A percentile compares a stretch with the other conserved stretches of the same genome.
These are phyloP conservation scores for Closterium sp. DNA, from an alignment of 139 green algal species.

Conservation along the genomic window DNA sequence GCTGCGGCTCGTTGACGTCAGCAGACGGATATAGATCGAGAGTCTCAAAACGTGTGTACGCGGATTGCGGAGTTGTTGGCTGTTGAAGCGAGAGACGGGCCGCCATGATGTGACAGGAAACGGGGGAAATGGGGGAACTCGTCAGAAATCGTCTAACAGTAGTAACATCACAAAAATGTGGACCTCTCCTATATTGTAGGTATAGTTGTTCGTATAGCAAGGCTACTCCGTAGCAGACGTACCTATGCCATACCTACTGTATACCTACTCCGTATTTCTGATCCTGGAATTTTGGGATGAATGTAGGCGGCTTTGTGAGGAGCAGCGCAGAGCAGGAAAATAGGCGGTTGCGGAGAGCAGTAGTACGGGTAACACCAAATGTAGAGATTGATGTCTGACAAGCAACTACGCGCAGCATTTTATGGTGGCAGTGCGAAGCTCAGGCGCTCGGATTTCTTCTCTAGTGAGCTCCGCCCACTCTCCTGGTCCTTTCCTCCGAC, in stretches of 20 bases:
- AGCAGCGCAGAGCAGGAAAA: neutral
- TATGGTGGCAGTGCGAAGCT: neutral
- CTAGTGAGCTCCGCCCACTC: no score
- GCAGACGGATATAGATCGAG: neutral
- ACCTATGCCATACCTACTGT: no score
- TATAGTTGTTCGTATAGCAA: no score
- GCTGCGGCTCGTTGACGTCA: neutral
- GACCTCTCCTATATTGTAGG: no score
- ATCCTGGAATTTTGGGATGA: no score
- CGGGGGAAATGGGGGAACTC: no score
- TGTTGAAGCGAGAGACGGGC: neutral
- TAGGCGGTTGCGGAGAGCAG: neutral
- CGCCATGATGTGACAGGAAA: neutral
- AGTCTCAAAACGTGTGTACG: neutral
- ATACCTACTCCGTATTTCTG: no score
- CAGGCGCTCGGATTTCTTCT: neutral
- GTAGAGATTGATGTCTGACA: neutral
- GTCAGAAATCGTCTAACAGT: no score
- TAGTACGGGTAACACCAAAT: neutral
- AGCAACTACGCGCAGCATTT: neutral
- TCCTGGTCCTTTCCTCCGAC: neutral
- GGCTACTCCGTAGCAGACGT: no score
- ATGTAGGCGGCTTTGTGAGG: neutral
- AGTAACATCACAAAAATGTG: neutral
- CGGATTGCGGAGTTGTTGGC: neutral